A percentile compares a stretch with the other conserved stretches of the same genome.
Evolutionary conservation across 2,329 filamentous ascomycete species (phyloP).

Genomic region (Tolypocladium tropicale): DNA sequence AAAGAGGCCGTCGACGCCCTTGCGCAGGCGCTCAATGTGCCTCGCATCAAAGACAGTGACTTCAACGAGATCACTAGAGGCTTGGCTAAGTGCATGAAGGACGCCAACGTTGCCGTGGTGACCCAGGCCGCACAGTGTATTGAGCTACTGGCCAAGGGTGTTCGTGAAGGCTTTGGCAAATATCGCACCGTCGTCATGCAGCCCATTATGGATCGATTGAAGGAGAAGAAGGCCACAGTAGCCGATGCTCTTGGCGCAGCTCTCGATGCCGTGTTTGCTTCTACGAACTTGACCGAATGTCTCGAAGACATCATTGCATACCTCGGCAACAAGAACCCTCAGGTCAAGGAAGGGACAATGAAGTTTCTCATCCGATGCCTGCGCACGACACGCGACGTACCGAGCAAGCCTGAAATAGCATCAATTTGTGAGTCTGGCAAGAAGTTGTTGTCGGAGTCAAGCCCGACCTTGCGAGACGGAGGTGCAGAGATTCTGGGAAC

Average conservation of each 20-base stretch:
- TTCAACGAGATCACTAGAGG: slow-evolving; percentile 76
- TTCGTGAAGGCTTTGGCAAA: slow-evolving; percentile 68
- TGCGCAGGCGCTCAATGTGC: slow-evolving; percentile 66
- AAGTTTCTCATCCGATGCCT: slow-evolving; percentile 87
- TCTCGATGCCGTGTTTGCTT: slow-evolving; percentile 57
- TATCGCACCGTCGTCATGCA: slow-evolving; percentile 73
- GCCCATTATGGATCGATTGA: slow-evolving; percentile 88
- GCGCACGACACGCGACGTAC: slow-evolving; percentile 72
- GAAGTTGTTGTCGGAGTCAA: slow-evolving; percentile 83
- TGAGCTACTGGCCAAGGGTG: slow-evolving; percentile 75
- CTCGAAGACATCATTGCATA: slow-evolving; percentile 84
- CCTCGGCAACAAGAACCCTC: slow-evolving; percentile 88
- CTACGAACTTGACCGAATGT: slow-evolving; percentile 70
- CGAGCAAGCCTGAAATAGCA: slow-evolving; percentile 72
- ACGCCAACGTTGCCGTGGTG: slow-evolving; percentile 92
- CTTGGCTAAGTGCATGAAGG: slow-evolving; percentile 96
- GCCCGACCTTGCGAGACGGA: slow-evolving; percentile 73
- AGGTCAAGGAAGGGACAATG: slow-evolving; percentile 92
- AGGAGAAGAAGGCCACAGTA: slow-evolving; percentile 91
- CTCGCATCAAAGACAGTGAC: slow-evolving; percentile 82
- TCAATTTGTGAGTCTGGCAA: slow-evolving; percentile 80
- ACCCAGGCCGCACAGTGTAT: slow-evolving; percentile 89
- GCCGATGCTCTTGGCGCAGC: slow-evolving; percentile 80
- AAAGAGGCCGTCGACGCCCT: slow-evolving; percentile 88
- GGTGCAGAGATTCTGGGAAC: slow-evolving; percentile 90